phyloP scores from a whole-genome alignment of 2,329 filamentous ascomycete species.

The Penicillium sp. region DNA sequence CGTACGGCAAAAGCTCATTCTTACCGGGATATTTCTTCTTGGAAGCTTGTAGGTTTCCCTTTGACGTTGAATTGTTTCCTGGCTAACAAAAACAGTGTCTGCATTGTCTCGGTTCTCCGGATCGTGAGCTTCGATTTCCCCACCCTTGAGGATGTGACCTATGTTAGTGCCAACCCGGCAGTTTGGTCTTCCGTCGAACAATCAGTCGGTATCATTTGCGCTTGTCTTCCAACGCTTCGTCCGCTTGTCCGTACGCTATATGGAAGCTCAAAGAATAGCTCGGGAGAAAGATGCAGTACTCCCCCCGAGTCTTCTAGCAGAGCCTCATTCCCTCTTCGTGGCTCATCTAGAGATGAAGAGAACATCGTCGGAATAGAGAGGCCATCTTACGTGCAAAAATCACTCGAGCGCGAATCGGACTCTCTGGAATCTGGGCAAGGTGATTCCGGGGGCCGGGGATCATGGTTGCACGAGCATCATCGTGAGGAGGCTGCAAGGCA shows the following conservation, averaged over 20 bases:
- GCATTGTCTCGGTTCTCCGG: slow-evolving; percentile 30
- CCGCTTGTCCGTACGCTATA: slow-evolving; percentile 25
- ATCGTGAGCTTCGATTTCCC: slow-evolving; percentile 23
- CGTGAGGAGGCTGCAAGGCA: background rate
- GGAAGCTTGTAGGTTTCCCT: slow-evolving; percentile 29
- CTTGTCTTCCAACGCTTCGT: slow-evolving; percentile 33
- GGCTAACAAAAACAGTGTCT: slow-evolving; percentile 23
- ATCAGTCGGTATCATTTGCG: slow-evolving; percentile 32
- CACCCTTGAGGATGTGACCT: slow-evolving; percentile 20
- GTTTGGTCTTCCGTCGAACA: slow-evolving; percentile 36
- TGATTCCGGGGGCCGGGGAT: background rate
- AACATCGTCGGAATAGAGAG: background rate
- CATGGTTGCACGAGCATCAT: background rate
- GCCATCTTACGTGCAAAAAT: background rate
- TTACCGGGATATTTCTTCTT: slow-evolving; percentile 29
- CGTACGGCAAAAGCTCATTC: slow-evolving; percentile 26
- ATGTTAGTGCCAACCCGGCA: slow-evolving; percentile 21
- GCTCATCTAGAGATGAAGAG: slow-evolving; percentile 12
- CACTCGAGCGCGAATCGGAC: background rate
- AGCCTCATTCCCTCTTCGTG: background rate
- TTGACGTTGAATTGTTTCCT: background rate
- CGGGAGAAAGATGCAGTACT: background rate
- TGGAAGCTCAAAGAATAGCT: slow-evolving; percentile 5
- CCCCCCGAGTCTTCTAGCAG: background rate
- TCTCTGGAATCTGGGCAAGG: background rate